Conservation (phyloP, 1,284 basidiomycete species). For the Heterobasidion annosum region DNA sequence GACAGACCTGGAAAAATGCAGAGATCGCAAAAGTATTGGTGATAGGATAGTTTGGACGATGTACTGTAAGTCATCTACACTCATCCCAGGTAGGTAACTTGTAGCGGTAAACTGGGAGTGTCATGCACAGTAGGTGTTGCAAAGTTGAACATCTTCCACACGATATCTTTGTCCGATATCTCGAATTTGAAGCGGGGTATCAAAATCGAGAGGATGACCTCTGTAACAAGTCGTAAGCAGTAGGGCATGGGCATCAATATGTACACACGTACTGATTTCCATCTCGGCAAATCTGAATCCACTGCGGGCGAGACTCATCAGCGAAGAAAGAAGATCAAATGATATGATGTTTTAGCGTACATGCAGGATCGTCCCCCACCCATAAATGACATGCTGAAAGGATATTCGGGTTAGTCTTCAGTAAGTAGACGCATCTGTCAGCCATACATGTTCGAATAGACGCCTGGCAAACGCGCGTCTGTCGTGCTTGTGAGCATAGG, state of each 20-base stretch:
- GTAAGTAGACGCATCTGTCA: too few species aligned
- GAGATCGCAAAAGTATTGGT: too few species aligned
- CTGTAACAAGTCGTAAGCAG: neutral
- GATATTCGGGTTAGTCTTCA: neutral
- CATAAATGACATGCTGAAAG: conserved; percentile 14
- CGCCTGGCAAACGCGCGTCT: conserved; percentile 1
- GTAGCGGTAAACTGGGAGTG: conserved; percentile 7
- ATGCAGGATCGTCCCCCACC: conserved; percentile 16
- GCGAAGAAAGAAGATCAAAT: neutral
- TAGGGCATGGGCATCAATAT: neutral
- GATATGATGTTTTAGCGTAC: conserved; percentile 2
- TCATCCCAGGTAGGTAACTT: conserved; percentile 7
- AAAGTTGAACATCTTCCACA: conserved; percentile 12
- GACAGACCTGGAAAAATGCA: too few species aligned
- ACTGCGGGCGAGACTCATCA: neutral
- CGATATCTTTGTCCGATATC: conserved; percentile 4
- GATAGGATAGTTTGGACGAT: too few species aligned
- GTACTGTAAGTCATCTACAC: neutral
- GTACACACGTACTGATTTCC: conserved; percentile 7
- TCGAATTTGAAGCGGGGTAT: conserved; percentile 11
- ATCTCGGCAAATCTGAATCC: conserved; percentile 9
- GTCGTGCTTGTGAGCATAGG: conserved; percentile 3
- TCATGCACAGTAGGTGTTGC: conserved; percentile 5
- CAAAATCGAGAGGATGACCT: conserved; percentile 11
- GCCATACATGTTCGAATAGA: conserved; percentile 2